Evolutionary conservation across 2,329 filamentous ascomycete genomes (phyloP).

Genomic region (Neurospora crassa): DNA sequence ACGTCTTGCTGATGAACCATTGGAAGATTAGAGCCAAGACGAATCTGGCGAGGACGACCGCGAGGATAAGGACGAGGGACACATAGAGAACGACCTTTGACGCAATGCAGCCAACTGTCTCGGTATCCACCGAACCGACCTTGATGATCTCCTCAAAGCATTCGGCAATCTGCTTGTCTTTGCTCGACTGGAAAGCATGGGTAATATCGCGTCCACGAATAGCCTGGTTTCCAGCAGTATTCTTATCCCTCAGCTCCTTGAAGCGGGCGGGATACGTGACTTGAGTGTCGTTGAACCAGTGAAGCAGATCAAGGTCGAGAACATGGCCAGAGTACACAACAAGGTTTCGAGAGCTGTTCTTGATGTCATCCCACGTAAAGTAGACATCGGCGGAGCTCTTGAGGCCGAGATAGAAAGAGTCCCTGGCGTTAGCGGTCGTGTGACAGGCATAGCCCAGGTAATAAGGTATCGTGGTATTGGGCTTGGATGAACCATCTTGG

Average conservation of each 20-base stretch:
- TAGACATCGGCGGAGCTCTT: constrained; percentile 74
- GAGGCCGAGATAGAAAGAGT: constrained; percentile 65
- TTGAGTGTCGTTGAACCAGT: constrained; percentile 81
- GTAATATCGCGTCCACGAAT: constrained; percentile 84
- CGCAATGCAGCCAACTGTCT: constrained; percentile 93
- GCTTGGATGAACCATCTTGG: constrained; percentile 76
- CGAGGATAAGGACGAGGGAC: constrained; percentile 81
- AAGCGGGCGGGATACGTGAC: constrained; percentile 70
- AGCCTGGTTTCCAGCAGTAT: constrained; percentile 45
- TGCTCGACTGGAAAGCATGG: constrained; percentile 67
- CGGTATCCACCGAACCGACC: constrained; percentile 90
- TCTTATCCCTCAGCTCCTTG: constrained; percentile 64
- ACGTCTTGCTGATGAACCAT: constrained; percentile 87
- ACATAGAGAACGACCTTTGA: constrained; percentile 95
- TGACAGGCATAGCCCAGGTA: constrained; percentile 88
- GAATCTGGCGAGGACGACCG: constrained; percentile 81
- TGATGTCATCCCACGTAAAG: constrained; percentile 91
- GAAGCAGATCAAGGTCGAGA: constrained; percentile 76
- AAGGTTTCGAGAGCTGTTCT: constrained; percentile 79
- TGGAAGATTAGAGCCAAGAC: constrained; percentile 84
- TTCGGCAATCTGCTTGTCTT: constrained; percentile 72
- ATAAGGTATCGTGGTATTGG: constrained; percentile 64
- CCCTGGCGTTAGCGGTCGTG: constrained; percentile 58
- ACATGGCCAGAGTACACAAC: constrained; percentile 93
- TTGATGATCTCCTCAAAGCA: constrained; percentile 93